A percentile compares a stretch with the other conserved stretches of the same genome.
Evolutionary conservation across 2,329 filamentous ascomycete genomes (phyloP).

Genomic region (Keithomyces neogunnii): DNA sequence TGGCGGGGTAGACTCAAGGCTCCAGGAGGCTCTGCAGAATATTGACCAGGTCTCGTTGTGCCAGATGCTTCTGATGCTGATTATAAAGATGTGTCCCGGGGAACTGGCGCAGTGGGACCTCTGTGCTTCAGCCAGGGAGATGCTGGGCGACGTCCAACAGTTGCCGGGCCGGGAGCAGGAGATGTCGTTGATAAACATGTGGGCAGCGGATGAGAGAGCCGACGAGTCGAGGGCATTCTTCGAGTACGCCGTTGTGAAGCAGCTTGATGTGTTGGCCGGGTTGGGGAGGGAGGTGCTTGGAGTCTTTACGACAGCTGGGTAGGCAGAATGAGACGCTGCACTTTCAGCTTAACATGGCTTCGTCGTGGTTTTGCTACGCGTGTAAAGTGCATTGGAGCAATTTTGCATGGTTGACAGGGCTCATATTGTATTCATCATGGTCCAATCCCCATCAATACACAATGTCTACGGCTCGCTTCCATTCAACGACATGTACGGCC

Average conservation of each 20-base stretch:
- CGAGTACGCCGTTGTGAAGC: slow-evolving; percentile 37
- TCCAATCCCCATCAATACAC: too few relatives aligned
- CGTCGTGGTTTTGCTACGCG: too few relatives aligned
- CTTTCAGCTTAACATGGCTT: too few relatives aligned
- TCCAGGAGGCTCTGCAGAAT: slow-evolving; percentile 25
- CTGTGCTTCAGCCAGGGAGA: slow-evolving; percentile 31
- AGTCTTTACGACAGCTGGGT: slow-evolving; percentile 25
- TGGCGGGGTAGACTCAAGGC: slow-evolving; percentile 16
- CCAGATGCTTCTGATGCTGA: slow-evolving; percentile 43
- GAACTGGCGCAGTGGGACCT: slow-evolving; percentile 39
- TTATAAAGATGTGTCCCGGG: slow-evolving; percentile 31
- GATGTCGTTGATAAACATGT: slow-evolving; percentile 32
- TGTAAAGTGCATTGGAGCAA: too few relatives aligned
- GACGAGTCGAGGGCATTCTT: slow-evolving; percentile 38
- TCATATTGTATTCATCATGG: too few relatives aligned
- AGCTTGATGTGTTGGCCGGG: slow-evolving; percentile 36
- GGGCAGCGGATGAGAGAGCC: slow-evolving; percentile 31
- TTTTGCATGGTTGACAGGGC: too few relatives aligned
- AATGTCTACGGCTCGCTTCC: too few relatives aligned
- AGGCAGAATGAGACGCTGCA: not conserved
- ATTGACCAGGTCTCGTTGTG: slow-evolving; percentile 46
- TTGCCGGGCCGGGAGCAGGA: slow-evolving; percentile 37
- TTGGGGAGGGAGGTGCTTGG: slow-evolving; percentile 36
- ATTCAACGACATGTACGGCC: too few relatives aligned
- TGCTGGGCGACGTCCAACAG: slow-evolving; percentile 40